Conservation (phyloP, 139 green algal species). For the Volvox reticuliferus region DNA sequence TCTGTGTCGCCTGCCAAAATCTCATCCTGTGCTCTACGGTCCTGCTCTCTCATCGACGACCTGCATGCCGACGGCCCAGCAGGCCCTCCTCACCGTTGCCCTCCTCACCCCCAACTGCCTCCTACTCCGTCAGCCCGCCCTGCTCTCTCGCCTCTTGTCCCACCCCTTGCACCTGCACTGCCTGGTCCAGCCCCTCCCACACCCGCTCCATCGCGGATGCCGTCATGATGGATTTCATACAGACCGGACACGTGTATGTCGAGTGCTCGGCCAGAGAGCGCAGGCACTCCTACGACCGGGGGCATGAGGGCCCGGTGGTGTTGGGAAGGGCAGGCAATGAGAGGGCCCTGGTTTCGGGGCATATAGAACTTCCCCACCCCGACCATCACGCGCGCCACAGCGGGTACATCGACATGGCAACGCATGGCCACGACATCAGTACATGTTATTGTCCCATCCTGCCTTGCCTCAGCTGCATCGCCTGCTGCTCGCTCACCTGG, state of each 20-base stretch:
- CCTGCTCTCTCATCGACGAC: too few relatives aligned
- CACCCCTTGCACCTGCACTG: constrained; percentile 6
- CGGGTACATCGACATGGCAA: too few relatives aligned
- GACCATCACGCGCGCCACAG: too few relatives aligned
- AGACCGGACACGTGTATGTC: constrained; percentile 72
- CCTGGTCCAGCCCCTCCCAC: constrained; percentile 76
- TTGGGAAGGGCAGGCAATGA: neutral
- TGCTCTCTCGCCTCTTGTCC: constrained; percentile 79
- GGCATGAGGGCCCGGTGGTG: neutral
- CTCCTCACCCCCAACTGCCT: neutral
- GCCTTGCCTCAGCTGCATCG: too few relatives aligned
- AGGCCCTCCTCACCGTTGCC: neutral
- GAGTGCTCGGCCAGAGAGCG: constrained; percentile 63
- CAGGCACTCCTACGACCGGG: constrained; percentile 48
- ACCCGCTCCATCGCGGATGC: constrained; percentile 61
- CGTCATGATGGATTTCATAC: constrained; percentile 83
- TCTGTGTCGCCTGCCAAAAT: too few relatives aligned
- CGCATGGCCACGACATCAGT: too few relatives aligned
- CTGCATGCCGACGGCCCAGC: too few relatives aligned
- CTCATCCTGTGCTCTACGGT: too few relatives aligned
- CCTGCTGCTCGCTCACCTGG: constrained; percentile 43
- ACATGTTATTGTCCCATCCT: too few relatives aligned
- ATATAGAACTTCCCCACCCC: too few relatives aligned
- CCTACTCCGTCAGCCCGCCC: constrained; percentile 11
- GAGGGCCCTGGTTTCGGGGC: too few relatives aligned